These are phyloP conservation scores for Stereocaulon alpinum DNA, from an alignment of 495 filamentous ascomycete genomes.

Conservation along the genomic window DNA sequence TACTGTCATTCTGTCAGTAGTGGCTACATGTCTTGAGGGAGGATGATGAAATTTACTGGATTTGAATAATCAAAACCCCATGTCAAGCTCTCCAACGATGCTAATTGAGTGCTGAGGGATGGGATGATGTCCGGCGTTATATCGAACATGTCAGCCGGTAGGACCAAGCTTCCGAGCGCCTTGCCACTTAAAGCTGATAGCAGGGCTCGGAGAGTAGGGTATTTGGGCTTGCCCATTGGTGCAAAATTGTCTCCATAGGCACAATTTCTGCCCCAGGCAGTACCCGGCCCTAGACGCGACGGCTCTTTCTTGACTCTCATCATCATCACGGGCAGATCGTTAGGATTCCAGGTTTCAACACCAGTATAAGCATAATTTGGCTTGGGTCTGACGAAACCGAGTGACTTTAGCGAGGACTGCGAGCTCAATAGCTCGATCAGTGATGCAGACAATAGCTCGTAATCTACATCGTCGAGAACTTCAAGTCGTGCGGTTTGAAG, in stretches of 20 bases:
- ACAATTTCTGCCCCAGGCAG: background rate
- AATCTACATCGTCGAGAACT: background rate
- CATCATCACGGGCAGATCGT: background rate
- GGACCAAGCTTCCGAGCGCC: background rate
- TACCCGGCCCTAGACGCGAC: background rate
- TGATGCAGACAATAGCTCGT: background rate
- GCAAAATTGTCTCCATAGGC: background rate
- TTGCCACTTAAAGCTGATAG: background rate
- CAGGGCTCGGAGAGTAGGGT: background rate
- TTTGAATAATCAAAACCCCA: slow-evolving; percentile 8
- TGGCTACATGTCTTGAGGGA: background rate
- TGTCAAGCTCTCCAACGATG: background rate
- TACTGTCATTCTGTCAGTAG: background rate
- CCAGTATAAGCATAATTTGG: background rate
- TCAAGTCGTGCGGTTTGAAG: background rate
- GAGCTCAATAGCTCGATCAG: background rate
- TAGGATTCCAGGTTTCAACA: background rate
- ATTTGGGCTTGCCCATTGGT: background rate
- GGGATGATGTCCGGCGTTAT: background rate
- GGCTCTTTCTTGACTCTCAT: background rate
- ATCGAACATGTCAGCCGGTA: slow-evolving; percentile 13
- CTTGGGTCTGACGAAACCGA: background rate
- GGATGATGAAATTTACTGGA: background rate
- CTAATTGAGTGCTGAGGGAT: background rate
- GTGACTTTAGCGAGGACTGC: background rate